These are phyloP conservation scores for Pouteria campechiana DNA, from an alignment of 179 eudicot species.

Conservation along the genomic window DNA sequence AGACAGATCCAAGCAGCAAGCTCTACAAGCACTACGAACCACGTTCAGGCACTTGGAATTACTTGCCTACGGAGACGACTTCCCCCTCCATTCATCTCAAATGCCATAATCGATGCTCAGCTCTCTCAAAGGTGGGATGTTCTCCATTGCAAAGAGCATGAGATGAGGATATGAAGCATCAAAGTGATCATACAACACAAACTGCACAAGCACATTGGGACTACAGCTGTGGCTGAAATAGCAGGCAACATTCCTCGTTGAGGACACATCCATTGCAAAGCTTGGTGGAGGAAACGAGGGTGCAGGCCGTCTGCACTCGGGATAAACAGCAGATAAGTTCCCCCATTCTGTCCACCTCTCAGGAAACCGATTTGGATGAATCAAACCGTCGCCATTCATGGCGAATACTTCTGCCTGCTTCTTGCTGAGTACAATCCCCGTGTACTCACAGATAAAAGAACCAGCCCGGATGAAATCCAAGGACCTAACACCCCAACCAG, in stretches of 20 bases:
- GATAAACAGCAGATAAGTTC: conserved; percentile 30
- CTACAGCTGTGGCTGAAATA: conserved; percentile 37
- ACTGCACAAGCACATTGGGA: conserved; percentile 51
- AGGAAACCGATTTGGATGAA: conserved; percentile 36
- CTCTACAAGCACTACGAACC: too few species aligned
- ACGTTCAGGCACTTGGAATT: too few species aligned
- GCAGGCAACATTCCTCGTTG: conserved; percentile 47
- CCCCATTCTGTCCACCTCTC: conserved; percentile 55
- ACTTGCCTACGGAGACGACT: conserved; percentile 31
- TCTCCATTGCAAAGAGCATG: conserved; percentile 60
- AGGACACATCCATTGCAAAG: conserved; percentile 42
- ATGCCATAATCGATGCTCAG: conserved; percentile 64
- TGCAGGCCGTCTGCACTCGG: conserved; percentile 33
- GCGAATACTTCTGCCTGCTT: conserved; percentile 39
- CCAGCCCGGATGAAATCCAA: conserved; percentile 52
- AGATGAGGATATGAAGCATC: conserved; percentile 49
- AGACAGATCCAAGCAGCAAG: too few species aligned
- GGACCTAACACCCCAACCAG: conserved; percentile 56
- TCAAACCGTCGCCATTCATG: conserved; percentile 39
- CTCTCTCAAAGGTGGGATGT: conserved; percentile 64
- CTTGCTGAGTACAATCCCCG: conserved; percentile 43
- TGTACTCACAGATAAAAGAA: conserved; percentile 48
- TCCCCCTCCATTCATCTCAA: conserved; percentile 42
- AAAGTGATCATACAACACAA: conserved; percentile 47
- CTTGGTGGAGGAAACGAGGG: conserved; percentile 42